phyloP scores from a whole-genome alignment of 2,329 filamentous ascomycete species.

The Colletotrichum sojae region DNA sequence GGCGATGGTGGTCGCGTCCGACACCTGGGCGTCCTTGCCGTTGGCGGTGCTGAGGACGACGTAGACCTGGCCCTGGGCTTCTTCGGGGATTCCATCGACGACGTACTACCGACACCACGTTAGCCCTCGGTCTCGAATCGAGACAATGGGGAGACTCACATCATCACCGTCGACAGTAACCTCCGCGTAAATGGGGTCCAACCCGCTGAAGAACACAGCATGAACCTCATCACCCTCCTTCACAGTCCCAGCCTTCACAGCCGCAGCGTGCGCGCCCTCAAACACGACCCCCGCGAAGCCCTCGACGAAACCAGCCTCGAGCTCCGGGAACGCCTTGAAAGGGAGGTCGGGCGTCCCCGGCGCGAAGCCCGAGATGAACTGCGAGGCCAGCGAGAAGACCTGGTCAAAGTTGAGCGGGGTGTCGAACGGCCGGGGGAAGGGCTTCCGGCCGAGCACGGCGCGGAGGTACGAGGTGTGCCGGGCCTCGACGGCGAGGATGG shows the following conservation, averaged over 20 bases:
- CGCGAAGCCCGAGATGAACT: constrained; percentile 73
- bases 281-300: constrained; percentile 45
- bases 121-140: constrained; percentile 33
- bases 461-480: constrained; percentile 76
- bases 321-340: constrained; percentile 71
- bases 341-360: constrained; percentile 67
- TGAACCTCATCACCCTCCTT: constrained; percentile 43
- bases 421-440: constrained; percentile 73
- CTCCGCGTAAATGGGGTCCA: constrained; percentile 43
- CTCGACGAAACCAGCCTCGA: constrained; percentile 52
- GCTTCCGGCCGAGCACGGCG: constrained; percentile 59
- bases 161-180: constrained; percentile 26
- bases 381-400: constrained; percentile 75
- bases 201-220: constrained; percentile 52
- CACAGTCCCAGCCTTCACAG: constrained; percentile 33
- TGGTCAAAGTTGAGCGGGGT: constrained; percentile 69
- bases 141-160: constrained; percentile 40
- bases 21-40: constrained; percentile 46
- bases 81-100: constrained; percentile 45
- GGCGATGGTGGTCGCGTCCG: constrained; percentile 55
- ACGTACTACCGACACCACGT: constrained; percentile 39
- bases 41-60: constrained; percentile 55
- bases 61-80: constrained; percentile 56
- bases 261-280: constrained; percentile 43
- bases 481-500: constrained; percentile 75